Base-by-base conservation (phyloP, 352 stramenopile species). In the Phytophthora palmivora region DNA sequence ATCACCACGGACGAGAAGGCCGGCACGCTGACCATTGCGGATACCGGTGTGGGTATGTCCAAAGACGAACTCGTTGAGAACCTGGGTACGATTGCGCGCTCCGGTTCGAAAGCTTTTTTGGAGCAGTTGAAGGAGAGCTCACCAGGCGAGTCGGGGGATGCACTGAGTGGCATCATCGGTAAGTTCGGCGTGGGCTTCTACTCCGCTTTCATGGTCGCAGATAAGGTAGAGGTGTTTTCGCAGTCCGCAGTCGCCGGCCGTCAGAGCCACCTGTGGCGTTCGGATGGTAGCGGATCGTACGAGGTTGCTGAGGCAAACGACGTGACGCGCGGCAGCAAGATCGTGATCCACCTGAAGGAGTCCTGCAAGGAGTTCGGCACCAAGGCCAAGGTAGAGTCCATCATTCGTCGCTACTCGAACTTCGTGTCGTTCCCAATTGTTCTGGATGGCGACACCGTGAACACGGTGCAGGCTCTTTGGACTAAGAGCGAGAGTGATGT, bases 161-260 rank as follows among this genome's bases (percentile, higher is more conserved):
- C 91, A 4, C 70, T 91, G 6, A 79, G 81, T 3, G 96, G 94
- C 42, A 99, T 99, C 62, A 99, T 99, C 63, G 98, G 98, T 34
- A 98, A 99, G 74, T 99, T 99, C 62, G 98, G 98, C 21, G 98
- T 99, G 24, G 98, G 98, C 14, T 99, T 99, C 69, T 99, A 99
- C 82, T 98, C 96, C 5, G 96, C 96, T 14, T 99, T 99, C 67
- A 99, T 99, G 98, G 97, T 99, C 1, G 93, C 93, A 19, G 92
- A 99, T 59, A 92, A 97, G 53, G 96, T 99, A 1, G 78, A 98
- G 51, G 97, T 99, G 8, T 87, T 87, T 46, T 92, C 89, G 50
- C 74, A 93, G 58, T 97, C 82, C 42, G 91, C 84, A 18, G 54
- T 82, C 18, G 47, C 78, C 8, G 79, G 77, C 42, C 67, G 62